Base-by-base conservation (phyloP, 495 filamentous ascomycete genomes). In the Aspergillus avenaceus region DNA sequence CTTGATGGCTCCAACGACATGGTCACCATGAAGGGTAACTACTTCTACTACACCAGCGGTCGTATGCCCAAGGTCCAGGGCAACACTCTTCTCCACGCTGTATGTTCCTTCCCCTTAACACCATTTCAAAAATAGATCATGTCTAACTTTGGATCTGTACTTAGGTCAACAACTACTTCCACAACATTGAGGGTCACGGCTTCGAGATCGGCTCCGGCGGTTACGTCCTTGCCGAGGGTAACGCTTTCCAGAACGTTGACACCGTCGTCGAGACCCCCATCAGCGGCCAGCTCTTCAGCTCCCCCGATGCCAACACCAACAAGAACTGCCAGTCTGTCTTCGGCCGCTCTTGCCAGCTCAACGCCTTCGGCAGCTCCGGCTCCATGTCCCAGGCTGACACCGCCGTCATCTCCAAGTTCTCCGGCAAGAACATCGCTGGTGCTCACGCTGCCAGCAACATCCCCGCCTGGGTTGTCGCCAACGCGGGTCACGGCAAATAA, bases 91-190 rank as follows among this genome's bases (percentile, higher is more conserved):
- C 55, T 76, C 34, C 70, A 73, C 55, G 68, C 72, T 12, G 66
- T 66, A 56, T 50, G 60, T 36, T 22, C 14, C 26, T 8, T 32
- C 45, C 5, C 25, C 31, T 12, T 24, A 13, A 18, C 32, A 4
- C 8, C 27, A 8, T 19, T 22, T 11, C 48, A 26, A 42, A 18
- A 12, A 43, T 37, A 38, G 26, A 24, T 13, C 13, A 7, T 19
- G 19, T 38, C 7, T 8, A 38, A n/a, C 6, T 18, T 8, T 16
- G 19, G 36, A 18, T 38, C 40, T 23, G 25, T 14, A 5, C 8
- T 3, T 23, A 67, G 63, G 78, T 80, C 55, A 83, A 82, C 74
- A 83, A 82, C 70, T 80, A 81, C 72, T 82, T 69, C 61, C 70
- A 76, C 57, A 65, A 71, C 51, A 75, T 69, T 60, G 53, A 64